Percentiles rank a stretch among this genome's conserved stretches.
These are phyloP conservation scores for Sporisorium scitamineum DNA, from an alignment of 1,284 basidiomycete species.

Conservation along the genomic window DNA sequence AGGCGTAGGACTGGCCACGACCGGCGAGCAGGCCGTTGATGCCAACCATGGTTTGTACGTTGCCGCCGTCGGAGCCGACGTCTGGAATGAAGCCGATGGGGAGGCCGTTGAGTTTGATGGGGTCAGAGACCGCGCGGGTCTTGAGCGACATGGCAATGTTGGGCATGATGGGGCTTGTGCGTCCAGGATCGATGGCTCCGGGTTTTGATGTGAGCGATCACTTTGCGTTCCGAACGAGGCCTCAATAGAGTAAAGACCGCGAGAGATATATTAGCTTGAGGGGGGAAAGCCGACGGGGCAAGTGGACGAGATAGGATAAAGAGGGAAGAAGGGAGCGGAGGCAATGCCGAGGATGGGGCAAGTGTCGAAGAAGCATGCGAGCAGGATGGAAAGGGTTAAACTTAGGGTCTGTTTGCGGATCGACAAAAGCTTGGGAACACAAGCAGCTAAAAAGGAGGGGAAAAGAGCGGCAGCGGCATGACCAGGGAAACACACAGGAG, in stretches of 20 bases:
- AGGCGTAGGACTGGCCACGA: slow-evolving; percentile 33
- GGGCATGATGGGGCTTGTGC: slow-evolving; percentile 26
- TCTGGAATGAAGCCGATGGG: slow-evolving; percentile 59
- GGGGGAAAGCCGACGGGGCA: background rate
- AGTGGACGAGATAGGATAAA: background rate
- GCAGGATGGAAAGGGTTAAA: background rate
- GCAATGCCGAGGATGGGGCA: background rate
- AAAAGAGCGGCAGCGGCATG: background rate
- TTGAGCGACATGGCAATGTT: slow-evolving; percentile 20
- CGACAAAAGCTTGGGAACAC: background rate
- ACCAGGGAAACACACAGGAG: slow-evolving; percentile 5
- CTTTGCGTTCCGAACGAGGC: too few relatives aligned
- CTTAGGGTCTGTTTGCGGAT: slow-evolving; percentile 12
- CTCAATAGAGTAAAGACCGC: background rate
- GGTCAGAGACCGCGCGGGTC: slow-evolving; percentile 27
- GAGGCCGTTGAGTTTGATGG: slow-evolving; percentile 37
- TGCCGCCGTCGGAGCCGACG: slow-evolving; percentile 59
- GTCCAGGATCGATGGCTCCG: background rate
- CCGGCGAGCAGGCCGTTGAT: slow-evolving; percentile 39
- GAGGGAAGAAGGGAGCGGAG: background rate
- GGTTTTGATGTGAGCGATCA: background rate
- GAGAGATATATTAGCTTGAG: background rate
- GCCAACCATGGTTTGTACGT: slow-evolving; percentile 52
- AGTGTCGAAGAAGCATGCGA: background rate
- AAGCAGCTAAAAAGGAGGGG: too few relatives aligned